Evolutionary conservation across 345 rosid species (phyloP), one percentile per base, ranked within the genome.

Genomic region (Kandelia obovata): DNA sequence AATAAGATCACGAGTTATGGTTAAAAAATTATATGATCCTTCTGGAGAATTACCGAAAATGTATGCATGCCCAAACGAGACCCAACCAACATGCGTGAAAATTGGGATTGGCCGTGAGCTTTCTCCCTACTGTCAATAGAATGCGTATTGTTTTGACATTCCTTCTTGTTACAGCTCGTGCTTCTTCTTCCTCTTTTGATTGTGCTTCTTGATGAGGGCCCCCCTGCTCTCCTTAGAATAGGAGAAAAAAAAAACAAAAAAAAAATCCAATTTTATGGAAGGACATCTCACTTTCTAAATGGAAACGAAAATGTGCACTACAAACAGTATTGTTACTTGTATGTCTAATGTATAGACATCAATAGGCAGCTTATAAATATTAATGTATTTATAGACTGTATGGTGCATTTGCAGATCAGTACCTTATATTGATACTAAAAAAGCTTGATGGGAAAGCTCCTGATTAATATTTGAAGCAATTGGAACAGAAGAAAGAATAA

Each of bases 61-160:
- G 90, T 73, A 94, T 76, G 79, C 83, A 75, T 58, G 98, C 90
- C 97, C 96, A 94, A 21, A 86, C 76, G 34, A 94, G 80, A 66
- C 87, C 96, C 35, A 84, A 11, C 49, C 85, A 23, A 62, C 97
- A 81, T 66, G 93, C 92, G 79, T 91, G 85, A 32, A 91, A 88
- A 65, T 94, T 94, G 58, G 97, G 98, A 75, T 91, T 94, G 56
- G 60, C 47, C 49, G 87, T 46, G 53, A 91, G 92, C 73, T 88
- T 89, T 83, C 61, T 84, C 69, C 83, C 91, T 66, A 89, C 97
- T 53, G 78, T 83, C 66, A 79, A 70, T 53, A 94, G 64, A 79
- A 91, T 75, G 64, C 64, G 61, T 76, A 68, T n/a, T 47, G 85
- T 67, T 73, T 84, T 80, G 31, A 47, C 67, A 66, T 73, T 83